These are phyloP conservation scores for Sonneratia caseolaris DNA, from an alignment of 345 rosid genomes.

Conservation along the genomic window DNA sequence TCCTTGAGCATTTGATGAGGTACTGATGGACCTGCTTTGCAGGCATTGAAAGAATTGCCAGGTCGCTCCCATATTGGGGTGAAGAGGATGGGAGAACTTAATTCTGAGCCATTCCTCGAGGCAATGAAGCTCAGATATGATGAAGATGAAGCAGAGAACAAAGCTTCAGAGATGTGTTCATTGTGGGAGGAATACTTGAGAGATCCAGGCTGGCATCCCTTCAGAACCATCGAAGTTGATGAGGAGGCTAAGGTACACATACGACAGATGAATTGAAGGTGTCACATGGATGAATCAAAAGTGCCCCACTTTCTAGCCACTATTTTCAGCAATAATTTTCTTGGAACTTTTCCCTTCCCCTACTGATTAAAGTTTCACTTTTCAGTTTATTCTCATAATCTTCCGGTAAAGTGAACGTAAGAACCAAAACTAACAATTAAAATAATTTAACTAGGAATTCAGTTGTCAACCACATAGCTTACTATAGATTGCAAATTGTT, in stretches of 20 bases:
- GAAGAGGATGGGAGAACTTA: conserved; percentile 96
- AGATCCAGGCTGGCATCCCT: conserved; percentile 97
- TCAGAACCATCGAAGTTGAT: conserved; percentile 41
- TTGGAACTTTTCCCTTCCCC: neutral
- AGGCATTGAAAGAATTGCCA: conserved; percentile 56
- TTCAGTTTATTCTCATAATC: neutral
- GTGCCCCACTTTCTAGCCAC: neutral
- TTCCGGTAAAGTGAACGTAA: neutral
- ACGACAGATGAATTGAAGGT: neutral
- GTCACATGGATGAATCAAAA: too few species aligned
- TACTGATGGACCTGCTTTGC: conserved; percentile 13
- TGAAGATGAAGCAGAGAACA: conserved; percentile 62
- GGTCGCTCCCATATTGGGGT: conserved; percentile 43
- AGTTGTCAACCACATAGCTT: neutral
- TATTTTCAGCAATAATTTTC: neutral
- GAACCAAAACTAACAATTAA: too few species aligned
- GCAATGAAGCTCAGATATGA: conserved; percentile 63
- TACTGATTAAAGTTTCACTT: neutral
- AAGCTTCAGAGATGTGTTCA: conserved; percentile 66
- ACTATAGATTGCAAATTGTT: neutral
- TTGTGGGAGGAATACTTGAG: conserved; percentile 89
- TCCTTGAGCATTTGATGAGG: neutral
- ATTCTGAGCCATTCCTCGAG: conserved; percentile 59
- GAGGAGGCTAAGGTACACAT: conserved; percentile 52
- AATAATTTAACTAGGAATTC: neutral